Percentiles rank a stretch among this genome's conserved stretches.
Evolutionary conservation across 805 yeast species (phyloP).

Genomic region (Lipomyces yamanashiensis): DNA sequence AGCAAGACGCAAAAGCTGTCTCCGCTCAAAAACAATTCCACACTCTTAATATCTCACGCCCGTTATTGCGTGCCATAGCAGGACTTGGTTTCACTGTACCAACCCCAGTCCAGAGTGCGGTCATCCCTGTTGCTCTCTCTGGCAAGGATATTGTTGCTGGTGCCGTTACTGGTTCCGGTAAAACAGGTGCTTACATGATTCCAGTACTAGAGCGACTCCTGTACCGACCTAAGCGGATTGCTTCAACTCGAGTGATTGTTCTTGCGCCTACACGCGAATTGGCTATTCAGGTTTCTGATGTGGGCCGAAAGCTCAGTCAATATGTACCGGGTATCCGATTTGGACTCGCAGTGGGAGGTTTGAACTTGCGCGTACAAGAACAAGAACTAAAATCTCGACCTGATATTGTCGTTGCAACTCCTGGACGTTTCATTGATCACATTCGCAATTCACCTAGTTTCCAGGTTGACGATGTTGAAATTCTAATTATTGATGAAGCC

Average conservation of each 20-base stretch:
- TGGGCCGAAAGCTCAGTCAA: constrained; percentile 81
- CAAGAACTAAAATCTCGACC: constrained; percentile 91
- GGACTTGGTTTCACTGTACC: constrained; percentile 85
- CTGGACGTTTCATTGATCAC: constrained; percentile 98
- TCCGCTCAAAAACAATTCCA: constrained; percentile 70
- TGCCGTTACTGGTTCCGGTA: constrained; percentile 99
- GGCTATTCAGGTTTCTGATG: constrained; percentile 95
- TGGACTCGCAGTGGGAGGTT: constrained; percentile 98
- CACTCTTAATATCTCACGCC: constrained; percentile 82
- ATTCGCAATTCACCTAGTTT: constrained; percentile 93
- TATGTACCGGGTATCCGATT: constrained; percentile 77
- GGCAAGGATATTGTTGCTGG: constrained; percentile 99
- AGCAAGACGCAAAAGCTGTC: constrained; percentile 58
- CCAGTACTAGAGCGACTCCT: constrained; percentile 92
- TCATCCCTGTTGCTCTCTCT: constrained; percentile 87
- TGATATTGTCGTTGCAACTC: constrained; percentile 96
- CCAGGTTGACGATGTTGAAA: constrained; percentile 87
- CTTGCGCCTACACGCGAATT: constrained; percentile 96
- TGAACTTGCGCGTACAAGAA: constrained; percentile 93
- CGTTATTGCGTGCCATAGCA: constrained; percentile 80
- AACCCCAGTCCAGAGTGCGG: constrained; percentile 90
- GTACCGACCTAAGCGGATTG: constrained; percentile 82
- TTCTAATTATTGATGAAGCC: constrained; percentile 94
- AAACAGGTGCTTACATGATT: constrained; percentile 97
- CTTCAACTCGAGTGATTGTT: constrained; percentile 88